Percentiles rank a stretch among this genome's conserved stretches.
These are phyloP conservation scores for Thinopyrum obtusiflorum DNA, from an alignment of 202 grass and related monocot species.

Conservation along the genomic window DNA sequence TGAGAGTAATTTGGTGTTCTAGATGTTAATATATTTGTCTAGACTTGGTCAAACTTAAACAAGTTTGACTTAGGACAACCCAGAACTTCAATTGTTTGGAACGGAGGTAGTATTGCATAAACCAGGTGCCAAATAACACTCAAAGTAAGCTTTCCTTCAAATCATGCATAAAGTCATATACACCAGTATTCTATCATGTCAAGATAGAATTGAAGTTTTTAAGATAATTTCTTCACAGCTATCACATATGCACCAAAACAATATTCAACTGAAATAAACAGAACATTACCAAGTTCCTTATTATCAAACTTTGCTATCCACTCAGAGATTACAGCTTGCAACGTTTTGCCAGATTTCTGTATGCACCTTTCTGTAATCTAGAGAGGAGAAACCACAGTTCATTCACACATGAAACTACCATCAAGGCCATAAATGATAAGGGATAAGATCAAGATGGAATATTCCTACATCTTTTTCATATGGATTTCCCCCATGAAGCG, in stretches of 20 bases:
- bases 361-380: conserved; percentile 95
- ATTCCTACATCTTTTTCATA: conserved; percentile 86
- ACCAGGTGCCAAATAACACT: conserved; percentile 9
- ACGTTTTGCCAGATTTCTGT: conserved; percentile 72
- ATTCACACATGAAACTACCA: conserved; percentile 21
- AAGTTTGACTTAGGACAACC: too few species aligned
- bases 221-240: conserved; percentile 26
- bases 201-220: not conserved
- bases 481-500: conserved; percentile 72
- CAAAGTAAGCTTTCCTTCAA: not conserved
- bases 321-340: conserved; percentile 83
- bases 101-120: not conserved
- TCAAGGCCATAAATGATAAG: conserved; percentile 10
- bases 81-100: too few species aligned
- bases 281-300: conserved; percentile 76
- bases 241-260: conserved; percentile 19
- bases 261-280: conserved; percentile 9
- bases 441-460: not conserved
- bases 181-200: conserved; percentile 5
- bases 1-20: too few species aligned
- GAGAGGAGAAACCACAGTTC: conserved; percentile 36
- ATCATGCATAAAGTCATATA: not conserved
- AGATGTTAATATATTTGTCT: too few species aligned
- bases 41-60: too few species aligned
- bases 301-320: conserved; percentile 90